Conservation (phyloP, 495 filamentous ascomycete species). For the Zalerion maritima region DNA sequence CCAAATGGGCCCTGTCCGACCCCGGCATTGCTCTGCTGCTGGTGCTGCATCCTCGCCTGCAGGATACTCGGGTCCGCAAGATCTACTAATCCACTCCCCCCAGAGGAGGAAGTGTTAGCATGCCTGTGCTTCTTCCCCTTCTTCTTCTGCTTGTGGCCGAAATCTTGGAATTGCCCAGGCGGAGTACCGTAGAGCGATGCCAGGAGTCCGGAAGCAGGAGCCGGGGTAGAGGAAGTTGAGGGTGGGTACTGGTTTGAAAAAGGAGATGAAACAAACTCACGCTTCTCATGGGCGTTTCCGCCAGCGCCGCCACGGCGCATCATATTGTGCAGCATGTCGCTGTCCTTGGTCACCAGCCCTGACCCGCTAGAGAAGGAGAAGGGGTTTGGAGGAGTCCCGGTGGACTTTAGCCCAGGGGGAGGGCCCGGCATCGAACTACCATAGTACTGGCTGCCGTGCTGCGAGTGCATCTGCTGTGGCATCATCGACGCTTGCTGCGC, state of each 20-base stretch:
- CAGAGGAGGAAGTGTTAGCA: constrained; percentile 99
- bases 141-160: constrained; percentile 94
- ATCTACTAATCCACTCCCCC: constrained; percentile 95
- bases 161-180: constrained; percentile 69
- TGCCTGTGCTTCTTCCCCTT: constrained; percentile 99
- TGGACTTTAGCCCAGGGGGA: constrained; percentile 88
- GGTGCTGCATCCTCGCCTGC: constrained; percentile 91
- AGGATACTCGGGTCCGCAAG: constrained; percentile 99
- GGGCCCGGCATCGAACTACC: constrained; percentile 67
- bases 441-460: constrained; percentile 47
- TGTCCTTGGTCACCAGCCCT: constrained; percentile 51
- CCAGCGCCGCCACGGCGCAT: constrained; percentile 42
- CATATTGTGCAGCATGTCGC: constrained; percentile 68
- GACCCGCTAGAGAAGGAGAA: constrained; percentile 59
- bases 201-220: constrained; percentile 74
- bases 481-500: constrained; percentile 84
- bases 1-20: constrained; percentile 77
- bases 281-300: constrained; percentile 69
- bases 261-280: constrained; percentile 73
- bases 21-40: constrained; percentile 55
- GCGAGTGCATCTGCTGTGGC: constrained; percentile 52
- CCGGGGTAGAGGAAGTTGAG: constrained; percentile 68
- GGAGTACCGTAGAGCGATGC: constrained; percentile 81
- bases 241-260: constrained; percentile 66
- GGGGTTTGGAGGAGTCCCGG: constrained; percentile 77